Evolutionary conservation across 1,139 yeast species (phyloP), one percentile per base, ranked within the genome.

Genomic region (Pichia norvegensis): DNA sequence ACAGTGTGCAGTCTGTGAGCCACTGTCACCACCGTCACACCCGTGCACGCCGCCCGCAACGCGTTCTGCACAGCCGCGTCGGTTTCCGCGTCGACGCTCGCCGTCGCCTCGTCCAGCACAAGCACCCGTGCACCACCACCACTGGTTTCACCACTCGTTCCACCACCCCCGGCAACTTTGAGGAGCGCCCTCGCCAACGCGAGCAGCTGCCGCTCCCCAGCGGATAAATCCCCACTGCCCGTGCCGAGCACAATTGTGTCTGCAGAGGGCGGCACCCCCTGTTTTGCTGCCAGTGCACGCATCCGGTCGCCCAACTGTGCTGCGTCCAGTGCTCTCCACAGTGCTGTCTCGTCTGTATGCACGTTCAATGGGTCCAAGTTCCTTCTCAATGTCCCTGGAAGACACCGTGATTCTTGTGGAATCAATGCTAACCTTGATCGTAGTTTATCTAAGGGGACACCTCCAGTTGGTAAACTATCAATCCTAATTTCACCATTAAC

Each of bases 1-100:
- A 86, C 85, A 0, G 95, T 86, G 55, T 86, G 87, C 46, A 86
- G 70, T 48, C 95, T 71, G 57, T 85, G 95, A 0, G 95, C 95
- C 55, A 85, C 84, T 0, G 94, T 84, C 42, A 85, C 65, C 48
- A 85, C 83, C 0, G 95, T 85, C 57, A 81, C 73, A 51, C 79
- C 72, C 42, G 66, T 68, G 60, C 85, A 84, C 56, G 78, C 79
- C 2, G 65, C 59, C 47, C 90, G 69, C 38, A 85, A 84, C 0
- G 94, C 83, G 51, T 79, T 77, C 64, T 85, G 95, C 44, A 85
- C 78, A 46, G 83, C 73, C 52, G 73, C 74, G 57, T 85, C 95
- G 0, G 95, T 85, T 58, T 82, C 83, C 19, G 81, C 78, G 61
- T 85, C 95, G 29, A 85, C 90, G 2, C 92, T 83, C 0, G 95